These are phyloP conservation scores for Ceratonia siliqua DNA, from an alignment of 306 rosid species.

Conservation along the genomic window DNA sequence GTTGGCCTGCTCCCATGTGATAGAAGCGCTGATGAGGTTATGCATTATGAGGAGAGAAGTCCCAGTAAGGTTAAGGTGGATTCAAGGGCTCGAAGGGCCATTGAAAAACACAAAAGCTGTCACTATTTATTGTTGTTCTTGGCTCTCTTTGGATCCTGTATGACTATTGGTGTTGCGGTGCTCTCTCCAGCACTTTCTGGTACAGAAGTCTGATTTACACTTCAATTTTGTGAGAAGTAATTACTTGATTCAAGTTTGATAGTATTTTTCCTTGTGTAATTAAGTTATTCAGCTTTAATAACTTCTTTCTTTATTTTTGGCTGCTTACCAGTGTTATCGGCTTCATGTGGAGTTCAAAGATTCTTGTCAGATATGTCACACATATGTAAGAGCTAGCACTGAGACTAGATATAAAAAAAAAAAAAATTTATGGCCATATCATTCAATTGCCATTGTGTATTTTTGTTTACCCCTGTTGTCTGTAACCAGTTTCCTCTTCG, in stretches of 20 bases:
- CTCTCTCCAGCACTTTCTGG: constrained; percentile 90
- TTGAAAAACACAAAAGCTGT: constrained; percentile 58
- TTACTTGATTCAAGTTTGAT: constrained; percentile 1
- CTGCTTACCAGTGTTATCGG: constrained; percentile 55
- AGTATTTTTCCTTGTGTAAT: not conserved
- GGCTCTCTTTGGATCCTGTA: constrained; percentile 80
- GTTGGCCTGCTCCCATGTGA: constrained; percentile 77
- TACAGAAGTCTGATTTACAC: constrained; percentile 11
- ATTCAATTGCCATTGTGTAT: not conserved
- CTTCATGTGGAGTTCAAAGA: constrained; percentile 70
- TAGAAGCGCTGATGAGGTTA: constrained; percentile 46
- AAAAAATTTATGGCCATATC: not conserved
- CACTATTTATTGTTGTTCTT: constrained; percentile 67
- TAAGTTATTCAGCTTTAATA: not conserved
- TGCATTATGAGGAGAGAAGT: constrained; percentile 43
- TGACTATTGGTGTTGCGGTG: constrained; percentile 73
- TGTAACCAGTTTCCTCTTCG: constrained; percentile 54
- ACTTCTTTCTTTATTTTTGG: constrained; percentile 6
- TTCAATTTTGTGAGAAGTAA: not conserved
- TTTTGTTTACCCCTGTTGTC: constrained; percentile 34
- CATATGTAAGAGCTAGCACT: constrained; percentile 48
- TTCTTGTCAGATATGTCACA: constrained; percentile 48
- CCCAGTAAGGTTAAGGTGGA: constrained; percentile 46
- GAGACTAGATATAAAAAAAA: not conserved
- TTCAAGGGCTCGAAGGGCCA: constrained; percentile 66